These are phyloP conservation scores for Cladophialophora carrionii DNA, from an alignment of 2,329 filamentous ascomycete species.

Conservation along the genomic window DNA sequence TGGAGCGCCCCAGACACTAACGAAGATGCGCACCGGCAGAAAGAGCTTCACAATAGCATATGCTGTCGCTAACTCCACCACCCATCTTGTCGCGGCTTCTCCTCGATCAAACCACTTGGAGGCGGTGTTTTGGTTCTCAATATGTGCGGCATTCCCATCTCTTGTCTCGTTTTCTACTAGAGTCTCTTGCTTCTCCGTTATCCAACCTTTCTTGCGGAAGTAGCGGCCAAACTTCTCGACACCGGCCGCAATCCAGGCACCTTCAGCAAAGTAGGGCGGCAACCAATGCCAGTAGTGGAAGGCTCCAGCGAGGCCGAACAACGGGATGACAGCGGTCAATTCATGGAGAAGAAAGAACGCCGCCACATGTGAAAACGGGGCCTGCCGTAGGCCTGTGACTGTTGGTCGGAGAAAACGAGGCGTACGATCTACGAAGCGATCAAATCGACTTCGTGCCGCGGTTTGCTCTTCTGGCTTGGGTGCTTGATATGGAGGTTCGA, in stretches of 20 bases:
- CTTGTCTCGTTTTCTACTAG: conserved; percentile 51
- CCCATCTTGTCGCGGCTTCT: conserved; percentile 55
- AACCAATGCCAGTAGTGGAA: conserved; percentile 82
- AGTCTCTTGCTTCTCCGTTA: conserved; percentile 57
- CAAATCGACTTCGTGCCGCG: conserved; percentile 26
- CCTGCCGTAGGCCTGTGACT: conserved; percentile 61
- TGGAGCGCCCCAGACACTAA: conserved; percentile 86
- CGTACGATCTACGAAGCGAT: conserved; percentile 35
- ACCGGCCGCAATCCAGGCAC: conserved; percentile 62
- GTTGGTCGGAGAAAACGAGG: conserved; percentile 34
- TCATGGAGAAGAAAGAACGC: conserved; percentile 92
- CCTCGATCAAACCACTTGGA: conserved; percentile 40
- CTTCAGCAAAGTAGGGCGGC: conserved; percentile 61
- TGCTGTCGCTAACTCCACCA: conserved; percentile 77
- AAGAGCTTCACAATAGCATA: conserved; percentile 89
- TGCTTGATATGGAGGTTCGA: conserved; percentile 13
- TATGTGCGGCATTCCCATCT: conserved; percentile 15
- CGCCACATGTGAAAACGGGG: conserved; percentile 79
- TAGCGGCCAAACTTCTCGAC: conserved; percentile 76
- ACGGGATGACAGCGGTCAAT: conserved; percentile 79
- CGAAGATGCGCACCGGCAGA: conserved; percentile 73
- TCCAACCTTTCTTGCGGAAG: conserved; percentile 79
- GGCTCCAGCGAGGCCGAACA: conserved; percentile 71
- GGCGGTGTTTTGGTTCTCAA: conserved; percentile 14
- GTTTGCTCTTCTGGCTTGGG: conserved; percentile 22